Evolutionary conservation across 441 rosid genomes (phyloP).

Genomic region (Populus tomentosa): DNA sequence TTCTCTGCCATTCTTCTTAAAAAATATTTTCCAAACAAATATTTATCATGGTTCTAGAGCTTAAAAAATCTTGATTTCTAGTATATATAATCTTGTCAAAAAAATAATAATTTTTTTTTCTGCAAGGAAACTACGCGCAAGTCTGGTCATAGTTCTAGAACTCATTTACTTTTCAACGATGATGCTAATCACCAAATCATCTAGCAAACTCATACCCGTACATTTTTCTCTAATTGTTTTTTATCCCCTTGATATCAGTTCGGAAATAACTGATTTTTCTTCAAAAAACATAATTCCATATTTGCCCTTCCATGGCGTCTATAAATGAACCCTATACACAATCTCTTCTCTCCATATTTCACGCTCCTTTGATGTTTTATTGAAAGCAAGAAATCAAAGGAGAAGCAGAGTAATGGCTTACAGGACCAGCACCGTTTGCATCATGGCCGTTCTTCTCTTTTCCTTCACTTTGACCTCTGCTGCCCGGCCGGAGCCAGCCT

Average conservation of each 20-base stretch:
- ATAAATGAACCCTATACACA: neutral
- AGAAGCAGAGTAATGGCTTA: conserved; percentile 19
- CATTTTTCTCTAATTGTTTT: neutral
- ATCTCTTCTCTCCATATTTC: neutral
- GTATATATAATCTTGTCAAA: no score
- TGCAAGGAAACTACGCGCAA: neutral
- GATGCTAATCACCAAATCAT: neutral
- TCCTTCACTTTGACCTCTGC: conserved; percentile 30
- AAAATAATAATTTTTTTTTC: neutral
- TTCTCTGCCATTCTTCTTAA: no score
- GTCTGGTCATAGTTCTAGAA: neutral
- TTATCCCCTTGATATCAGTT: neutral
- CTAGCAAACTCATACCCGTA: neutral
- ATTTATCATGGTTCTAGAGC: neutral
- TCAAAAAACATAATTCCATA: neutral
- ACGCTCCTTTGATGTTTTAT: neutral
- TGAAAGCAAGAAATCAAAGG: neutral
- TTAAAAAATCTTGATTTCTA: neutral
- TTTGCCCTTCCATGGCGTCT: conserved; percentile 5
- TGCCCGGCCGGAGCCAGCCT: conserved; percentile 24
- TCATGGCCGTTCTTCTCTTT: conserved; percentile 28
- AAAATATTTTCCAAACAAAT: no score
- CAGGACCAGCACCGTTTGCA: conserved; percentile 32
- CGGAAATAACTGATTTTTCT: neutral
- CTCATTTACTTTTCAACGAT: neutral